Evolutionary conservation across 1,284 basidiomycete genomes (phyloP), one percentile per base, ranked within the genome.

Genomic region (Ustilago curta): DNA sequence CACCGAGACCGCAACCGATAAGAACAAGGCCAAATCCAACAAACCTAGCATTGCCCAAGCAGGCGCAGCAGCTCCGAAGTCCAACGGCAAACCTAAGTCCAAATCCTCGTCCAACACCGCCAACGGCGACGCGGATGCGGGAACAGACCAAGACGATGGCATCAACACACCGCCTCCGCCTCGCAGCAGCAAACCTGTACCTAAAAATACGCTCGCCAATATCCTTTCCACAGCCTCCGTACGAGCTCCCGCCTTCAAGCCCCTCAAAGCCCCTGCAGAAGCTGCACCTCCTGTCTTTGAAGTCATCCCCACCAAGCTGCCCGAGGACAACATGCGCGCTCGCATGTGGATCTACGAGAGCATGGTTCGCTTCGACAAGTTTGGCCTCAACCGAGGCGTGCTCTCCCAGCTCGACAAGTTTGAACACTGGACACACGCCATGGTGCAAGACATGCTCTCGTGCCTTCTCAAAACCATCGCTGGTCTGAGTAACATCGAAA

Each of bases 321-420:
- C 69, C 37, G 49, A 63, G 16, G 75, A 72, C 31, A 80, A 80
- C 50, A 54, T 80, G 48, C 65, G 72, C n/a, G 79, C 70, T 8
- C 64, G 79, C 23, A 77, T 78, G 57, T 80, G 78, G 77, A 70
- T 80, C 56, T 80, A 80, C 64, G 79, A 80, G 53, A 73, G 70
- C 55, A 65, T 80, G 51, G 67, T 79, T 1, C 77, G 79, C 49
- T 80, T 80, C 50, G 78, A 78, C 65, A 66, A 77, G 53, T 71
- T 80, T 49, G 62, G 70, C 12, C 65, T 79, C 50, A 65, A 56
- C 44, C 58, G 68, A 8, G 37, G 48, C 21, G 68, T 73, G 2
- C 63, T 80, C 8, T 44, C 45, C 8, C 68, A 79, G 19, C 72
- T 80, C 35, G 79, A 80, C 57, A 63, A 50, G 31, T 77, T 80